Percentiles rank a stretch among this genome's conserved stretches.
phyloP scores from a whole-genome alignment of 768 basidiomycete species.

The Ramaria rubella region DNA sequence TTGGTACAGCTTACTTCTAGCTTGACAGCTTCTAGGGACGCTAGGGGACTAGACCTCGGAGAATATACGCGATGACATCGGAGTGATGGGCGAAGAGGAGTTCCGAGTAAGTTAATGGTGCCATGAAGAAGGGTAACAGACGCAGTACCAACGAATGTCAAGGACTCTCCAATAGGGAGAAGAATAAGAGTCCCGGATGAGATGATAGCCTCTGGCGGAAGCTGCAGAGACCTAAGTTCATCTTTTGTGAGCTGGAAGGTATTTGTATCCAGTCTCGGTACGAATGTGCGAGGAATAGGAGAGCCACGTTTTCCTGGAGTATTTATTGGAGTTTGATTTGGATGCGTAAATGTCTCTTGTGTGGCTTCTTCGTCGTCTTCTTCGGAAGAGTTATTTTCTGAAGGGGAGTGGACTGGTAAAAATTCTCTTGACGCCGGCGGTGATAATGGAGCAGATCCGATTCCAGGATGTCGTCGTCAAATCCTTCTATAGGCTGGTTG shows the following conservation, averaged over 20 bases:
- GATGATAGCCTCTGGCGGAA: conserved; percentile 12
- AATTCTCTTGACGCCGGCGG: conserved; percentile 17
- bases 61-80: conserved; percentile 56
- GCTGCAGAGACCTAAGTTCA: conserved; percentile 29
- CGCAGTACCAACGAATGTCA: conserved; percentile 65
- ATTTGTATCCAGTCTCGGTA: conserved; percentile 39
- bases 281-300: no score
- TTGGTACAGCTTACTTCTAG: no score
- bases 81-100: conserved; percentile 23
- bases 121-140: conserved; percentile 57
- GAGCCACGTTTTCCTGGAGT: no score
- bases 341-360: background rate
- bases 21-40: conserved; percentile 41
- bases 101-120: conserved; percentile 51
- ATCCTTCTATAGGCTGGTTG: conserved; percentile 15
- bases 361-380: conserved; percentile 26
- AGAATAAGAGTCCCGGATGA: conserved; percentile 32
- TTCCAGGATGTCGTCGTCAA: conserved; percentile 31
- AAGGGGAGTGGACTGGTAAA: conserved; percentile 18
- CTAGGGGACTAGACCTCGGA: conserved; percentile 73
- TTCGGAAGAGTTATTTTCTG: conserved; percentile 50
- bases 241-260: conserved; percentile 37
- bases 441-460: conserved; percentile 24
- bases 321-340: no score
- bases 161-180: conserved; percentile 41